These are phyloP conservation scores for Elsinoe ampelina DNA, from an alignment of 2,329 filamentous ascomycete genomes.

Conservation along the genomic window DNA sequence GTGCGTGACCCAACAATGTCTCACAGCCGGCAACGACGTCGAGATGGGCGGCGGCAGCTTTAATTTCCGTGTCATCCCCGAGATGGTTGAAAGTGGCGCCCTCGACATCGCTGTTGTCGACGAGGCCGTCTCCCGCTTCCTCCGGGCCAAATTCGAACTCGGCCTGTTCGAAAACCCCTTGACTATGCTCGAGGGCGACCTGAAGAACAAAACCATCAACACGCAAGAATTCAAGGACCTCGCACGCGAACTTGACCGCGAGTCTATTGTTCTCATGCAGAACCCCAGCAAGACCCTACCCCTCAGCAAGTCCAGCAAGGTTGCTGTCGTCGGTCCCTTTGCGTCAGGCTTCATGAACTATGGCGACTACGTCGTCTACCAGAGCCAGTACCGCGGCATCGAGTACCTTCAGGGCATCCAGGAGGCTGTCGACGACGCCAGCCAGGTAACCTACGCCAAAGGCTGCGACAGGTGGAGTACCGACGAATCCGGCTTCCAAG, in stretches of 20 bases:
- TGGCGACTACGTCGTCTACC: conserved; percentile 63
- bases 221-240: conserved; percentile 50
- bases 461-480: conserved; percentile 66
- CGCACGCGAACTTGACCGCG: conserved; percentile 55
- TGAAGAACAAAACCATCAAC: conserved; percentile 53
- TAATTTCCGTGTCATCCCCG: conserved; percentile 58
- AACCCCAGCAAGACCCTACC: conserved; percentile 59
- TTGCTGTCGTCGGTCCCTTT: conserved; percentile 69
- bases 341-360: conserved; percentile 64
- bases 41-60: conserved; percentile 62
- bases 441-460: conserved; percentile 55
- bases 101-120: conserved; percentile 53
- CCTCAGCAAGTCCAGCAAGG: conserved; percentile 51
- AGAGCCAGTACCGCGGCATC: conserved; percentile 54
- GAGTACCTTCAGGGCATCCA: conserved; percentile 62
- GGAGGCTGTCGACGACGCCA: conserved; percentile 45
- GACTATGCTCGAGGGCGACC: conserved; percentile 45
- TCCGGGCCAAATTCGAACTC: conserved; percentile 59
- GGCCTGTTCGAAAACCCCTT: conserved; percentile 66
- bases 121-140: conserved; percentile 54
- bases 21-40: conserved; percentile 61
- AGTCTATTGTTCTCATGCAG: conserved; percentile 64
- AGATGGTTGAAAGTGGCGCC: conserved; percentile 52
- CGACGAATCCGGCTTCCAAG: conserved; percentile 57
- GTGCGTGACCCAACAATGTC: conserved; percentile 52